Evolutionary conservation across 768 basidiomycete species (phyloP).

Genomic region (Tephrocybe rancida): DNA sequence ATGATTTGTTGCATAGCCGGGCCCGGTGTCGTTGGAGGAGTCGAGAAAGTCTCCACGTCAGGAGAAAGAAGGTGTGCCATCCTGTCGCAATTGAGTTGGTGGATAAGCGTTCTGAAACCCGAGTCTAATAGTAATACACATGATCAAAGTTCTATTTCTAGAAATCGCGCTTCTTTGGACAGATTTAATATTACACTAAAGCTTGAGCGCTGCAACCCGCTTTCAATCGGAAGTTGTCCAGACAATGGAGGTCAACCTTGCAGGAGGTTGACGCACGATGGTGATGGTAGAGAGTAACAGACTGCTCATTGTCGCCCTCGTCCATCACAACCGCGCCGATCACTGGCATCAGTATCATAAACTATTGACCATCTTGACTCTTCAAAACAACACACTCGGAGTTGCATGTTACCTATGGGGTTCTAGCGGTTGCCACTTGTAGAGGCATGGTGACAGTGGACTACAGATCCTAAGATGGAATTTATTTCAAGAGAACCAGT

Average conservation of each 20-base stretch:
- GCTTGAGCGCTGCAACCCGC: not conserved
- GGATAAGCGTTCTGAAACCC: constrained; percentile 7
- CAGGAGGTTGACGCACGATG: not conserved
- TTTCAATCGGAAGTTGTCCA: constrained; percentile 13
- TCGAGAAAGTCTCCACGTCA: constrained; percentile 42
- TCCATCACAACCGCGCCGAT: not conserved
- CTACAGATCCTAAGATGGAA: not conserved
- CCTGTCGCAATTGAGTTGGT: not conserved
- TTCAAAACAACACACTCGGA: no score
- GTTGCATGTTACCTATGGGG: not conserved
- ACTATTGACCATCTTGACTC: not conserved
- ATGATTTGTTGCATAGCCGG: constrained; percentile 23
- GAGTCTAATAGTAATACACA: not conserved
- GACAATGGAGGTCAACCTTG: constrained; percentile 5
- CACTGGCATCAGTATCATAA: no score
- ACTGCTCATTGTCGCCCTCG: no score
- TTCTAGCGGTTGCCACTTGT: not conserved
- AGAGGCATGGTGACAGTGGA: not conserved
- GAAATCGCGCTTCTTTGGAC: no score
- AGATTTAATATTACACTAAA: not conserved
- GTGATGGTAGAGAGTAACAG: not conserved
- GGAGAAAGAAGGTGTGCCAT: constrained; percentile 29
- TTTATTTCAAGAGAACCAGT: not conserved
- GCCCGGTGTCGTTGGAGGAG: constrained; percentile 41
- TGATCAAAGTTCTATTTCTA: not conserved